Conservation (phyloP, 345 rosid species). For the Chamaenerion angustifolium region DNA sequence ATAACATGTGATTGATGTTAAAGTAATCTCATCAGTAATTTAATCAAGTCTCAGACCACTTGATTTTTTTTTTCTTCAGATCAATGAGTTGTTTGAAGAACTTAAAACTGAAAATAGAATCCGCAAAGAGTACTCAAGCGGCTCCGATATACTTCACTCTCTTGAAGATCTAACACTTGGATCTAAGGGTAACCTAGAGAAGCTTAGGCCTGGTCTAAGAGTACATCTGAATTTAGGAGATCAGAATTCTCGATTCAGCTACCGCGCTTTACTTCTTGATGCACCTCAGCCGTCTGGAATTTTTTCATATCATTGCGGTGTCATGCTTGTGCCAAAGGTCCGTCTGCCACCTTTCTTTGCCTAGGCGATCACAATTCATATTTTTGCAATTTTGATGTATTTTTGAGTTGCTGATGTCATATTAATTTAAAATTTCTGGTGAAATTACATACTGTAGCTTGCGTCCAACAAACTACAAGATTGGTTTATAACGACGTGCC, state of each 20-base stretch:
- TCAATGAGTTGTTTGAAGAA: slow-evolving; percentile 55
- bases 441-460: too few species aligned
- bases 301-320: slow-evolving; percentile 54
- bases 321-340: slow-evolving; percentile 92
- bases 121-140: slow-evolving; percentile 48
- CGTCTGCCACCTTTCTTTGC: not conserved
- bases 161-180: slow-evolving; percentile 70
- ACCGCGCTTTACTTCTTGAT: slow-evolving; percentile 68
- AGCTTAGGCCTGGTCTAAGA: slow-evolving; percentile 46
- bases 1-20: not conserved
- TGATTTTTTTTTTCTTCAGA: slow-evolving; percentile 29
- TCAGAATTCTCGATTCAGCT: slow-evolving; percentile 42
- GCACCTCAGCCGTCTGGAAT: slow-evolving; percentile 33
- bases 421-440: too few species aligned
- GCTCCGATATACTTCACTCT: slow-evolving; percentile 52
- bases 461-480: too few species aligned
- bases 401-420: too few species aligned
- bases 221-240: slow-evolving; percentile 46
- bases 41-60: slow-evolving; percentile 8
- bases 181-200: slow-evolving; percentile 43
- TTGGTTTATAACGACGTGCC: too few species aligned
- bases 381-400: too few species aligned
- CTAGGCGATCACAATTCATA: too few species aligned
- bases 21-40: slow-evolving; percentile 4
- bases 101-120: slow-evolving; percentile 57